Conservation (phyloP, 2,329 filamentous ascomycete genomes). For the Fusarium buxicola region DNA sequence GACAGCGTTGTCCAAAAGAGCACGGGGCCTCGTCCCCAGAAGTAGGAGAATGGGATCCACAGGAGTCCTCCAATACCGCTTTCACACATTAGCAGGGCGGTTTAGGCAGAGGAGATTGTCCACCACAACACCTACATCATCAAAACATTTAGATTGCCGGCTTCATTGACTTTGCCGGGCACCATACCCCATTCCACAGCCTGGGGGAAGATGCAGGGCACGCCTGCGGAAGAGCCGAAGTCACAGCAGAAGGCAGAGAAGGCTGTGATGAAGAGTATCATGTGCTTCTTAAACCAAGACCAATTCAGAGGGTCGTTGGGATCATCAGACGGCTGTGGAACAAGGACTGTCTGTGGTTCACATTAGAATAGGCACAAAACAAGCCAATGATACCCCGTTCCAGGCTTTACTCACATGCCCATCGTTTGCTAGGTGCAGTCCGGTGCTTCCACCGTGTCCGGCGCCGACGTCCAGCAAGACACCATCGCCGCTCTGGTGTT, state of each 20-base stretch:
- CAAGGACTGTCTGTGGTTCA: constrained; percentile 24
- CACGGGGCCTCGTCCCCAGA: constrained; percentile 14
- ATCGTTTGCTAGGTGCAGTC: constrained; percentile 30
- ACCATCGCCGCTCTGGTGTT: no score
- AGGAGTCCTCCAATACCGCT: constrained; percentile 4
- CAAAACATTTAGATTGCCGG: constrained; percentile 36
- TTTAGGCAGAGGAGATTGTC: no score
- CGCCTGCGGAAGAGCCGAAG: constrained; percentile 36
- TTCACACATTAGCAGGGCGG: no score
- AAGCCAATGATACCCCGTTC: not conserved
- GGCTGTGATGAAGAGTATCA: constrained; percentile 30
- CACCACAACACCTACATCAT: constrained; percentile 18
- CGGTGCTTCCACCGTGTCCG: no score
- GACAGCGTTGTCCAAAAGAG: constrained; percentile 13
- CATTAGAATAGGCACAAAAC: not conserved
- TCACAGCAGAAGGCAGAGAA: constrained; percentile 36
- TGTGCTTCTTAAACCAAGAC: constrained; percentile 37
- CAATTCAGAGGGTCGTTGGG: constrained; percentile 36
- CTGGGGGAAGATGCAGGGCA: constrained; percentile 32
- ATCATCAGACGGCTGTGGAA: constrained; percentile 35
- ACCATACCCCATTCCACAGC: constrained; percentile 29
- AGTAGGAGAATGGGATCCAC: constrained; percentile 12
- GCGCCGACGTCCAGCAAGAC: no score
- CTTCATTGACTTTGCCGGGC: constrained; percentile 20
- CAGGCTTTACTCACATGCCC: constrained; percentile 21